Base-by-base conservation (phyloP, 2,329 filamentous ascomycete genomes). In the Alternaria sp. region DNA sequence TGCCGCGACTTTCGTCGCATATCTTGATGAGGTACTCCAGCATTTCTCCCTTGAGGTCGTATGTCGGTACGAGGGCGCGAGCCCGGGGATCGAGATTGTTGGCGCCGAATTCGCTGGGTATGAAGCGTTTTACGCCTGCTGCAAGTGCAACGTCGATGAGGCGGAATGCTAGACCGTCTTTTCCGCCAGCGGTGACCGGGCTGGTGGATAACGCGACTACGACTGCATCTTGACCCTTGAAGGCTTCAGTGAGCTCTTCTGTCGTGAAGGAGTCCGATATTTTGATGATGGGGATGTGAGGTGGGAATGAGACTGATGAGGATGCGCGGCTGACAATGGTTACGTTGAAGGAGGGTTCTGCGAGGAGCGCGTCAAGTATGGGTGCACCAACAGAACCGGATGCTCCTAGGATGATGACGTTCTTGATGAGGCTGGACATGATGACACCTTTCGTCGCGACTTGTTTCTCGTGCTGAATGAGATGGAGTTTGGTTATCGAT, bases 91-190 rank as follows among this genome's bases (percentile, higher is more conserved):
- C 79, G 6, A 69, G 63, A n/a, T 78, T 75, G 57, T 83, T 76
- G 32, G 73, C 67, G 55, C 80, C 81, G 62, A 77, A 83, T 60
- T 82, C 81, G 7, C 72, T 73, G 2, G 81, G 81, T 36, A 83
- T 75, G 64, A 82, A 77, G 23, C 80, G 75, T 47, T 75, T 72
- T 2, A 82, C 80, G 12, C 79, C 79, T 1, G 79, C 79, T 1
- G 77, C 73, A 40, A 81, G 67, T 15, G 81, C 74, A 5, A 80
- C 81, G 54, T 82, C 79, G 50, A 83, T 75, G 19, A 83, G 67
- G 13, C 69, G 66, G 61, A 69, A 69, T 5, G 66, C 67, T 40
- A 74, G 61, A 19, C 69, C 62, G 19, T 70, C 63, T 43, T 53
- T 54, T 6, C 60, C 62, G 25, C 69, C 67, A 25, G 67, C 49